phyloP scores from a whole-genome alignment of 1,139 yeast genomes.

The Petasospora fabianii region DNA sequence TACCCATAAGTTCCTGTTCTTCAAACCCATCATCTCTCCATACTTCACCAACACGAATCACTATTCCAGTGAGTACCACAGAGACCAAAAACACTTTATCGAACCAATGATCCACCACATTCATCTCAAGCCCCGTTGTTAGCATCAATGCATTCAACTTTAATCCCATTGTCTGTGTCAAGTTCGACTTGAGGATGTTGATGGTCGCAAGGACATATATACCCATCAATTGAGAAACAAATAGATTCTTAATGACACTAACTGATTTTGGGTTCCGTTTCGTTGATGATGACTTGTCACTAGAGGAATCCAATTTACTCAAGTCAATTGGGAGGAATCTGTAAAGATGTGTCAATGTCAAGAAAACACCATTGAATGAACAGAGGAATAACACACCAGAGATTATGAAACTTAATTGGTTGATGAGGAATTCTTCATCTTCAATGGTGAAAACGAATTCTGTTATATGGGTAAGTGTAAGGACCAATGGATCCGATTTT shows the following conservation, averaged over 20 bases:
- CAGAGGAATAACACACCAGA: constrained; percentile 24
- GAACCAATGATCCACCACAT: constrained; percentile 72
- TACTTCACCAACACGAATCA: constrained; percentile 31
- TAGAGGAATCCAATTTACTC: constrained; percentile 9
- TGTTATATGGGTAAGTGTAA: constrained; percentile 22
- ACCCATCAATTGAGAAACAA: constrained; percentile 70
- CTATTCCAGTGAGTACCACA: constrained; percentile 48
- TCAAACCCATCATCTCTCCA: constrained; percentile 25
- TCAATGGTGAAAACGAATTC: constrained; percentile 18
- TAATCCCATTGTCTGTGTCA: constrained; percentile 56
- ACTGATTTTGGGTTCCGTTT: constrained; percentile 17
- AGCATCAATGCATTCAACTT: constrained; percentile 29
- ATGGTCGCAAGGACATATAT: constrained; percentile 80
- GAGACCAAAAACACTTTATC: constrained; percentile 67
- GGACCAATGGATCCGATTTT: constrained; percentile 26
- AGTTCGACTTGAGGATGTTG: constrained; percentile 66
- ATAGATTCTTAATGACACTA: constrained; percentile 39
- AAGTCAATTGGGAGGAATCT: constrained; percentile 25
- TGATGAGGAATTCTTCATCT: constrained; percentile 23
- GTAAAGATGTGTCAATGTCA: constrained; percentile 26
- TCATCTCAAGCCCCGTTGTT: constrained; percentile 20
- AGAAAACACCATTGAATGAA: constrained; percentile 27
- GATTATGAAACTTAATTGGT: constrained; percentile 24
- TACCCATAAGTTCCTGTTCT: constrained; percentile 17
- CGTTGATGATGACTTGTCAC: constrained; percentile 7